Evolutionary conservation across 768 basidiomycete genomes (phyloP).

Genomic region (Rhizopogon vesiculosus): DNA sequence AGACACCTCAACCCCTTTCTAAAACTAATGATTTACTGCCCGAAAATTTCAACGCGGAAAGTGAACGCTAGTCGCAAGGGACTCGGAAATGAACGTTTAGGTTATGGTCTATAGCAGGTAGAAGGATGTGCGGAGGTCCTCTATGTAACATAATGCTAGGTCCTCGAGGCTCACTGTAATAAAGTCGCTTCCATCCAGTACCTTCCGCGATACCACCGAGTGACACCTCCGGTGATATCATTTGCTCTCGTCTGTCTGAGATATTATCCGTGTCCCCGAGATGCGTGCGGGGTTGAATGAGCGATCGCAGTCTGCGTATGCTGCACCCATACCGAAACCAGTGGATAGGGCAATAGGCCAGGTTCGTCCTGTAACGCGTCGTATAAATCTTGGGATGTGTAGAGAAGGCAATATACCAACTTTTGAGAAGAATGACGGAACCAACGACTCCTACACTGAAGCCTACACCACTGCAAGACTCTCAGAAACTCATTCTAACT

Average conservation of each 20-base stretch:
- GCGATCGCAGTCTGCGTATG: conserved; percentile 90
- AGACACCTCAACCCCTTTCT: neutral
- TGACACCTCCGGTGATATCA: neutral
- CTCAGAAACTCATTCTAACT: conserved; percentile 7
- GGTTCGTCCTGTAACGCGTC: conserved; percentile 61
- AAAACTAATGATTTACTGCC: conserved; percentile 4
- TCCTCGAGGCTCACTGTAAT: conserved; percentile 16
- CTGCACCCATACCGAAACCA: conserved; percentile 83
- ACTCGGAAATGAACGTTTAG: neutral
- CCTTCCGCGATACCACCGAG: neutral
- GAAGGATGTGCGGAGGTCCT: neutral
- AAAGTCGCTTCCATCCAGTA: conserved; percentile 12
- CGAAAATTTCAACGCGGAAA: conserved; percentile 1
- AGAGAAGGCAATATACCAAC: conserved; percentile 44
- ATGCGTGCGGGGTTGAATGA: conserved; percentile 89
- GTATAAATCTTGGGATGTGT: conserved; percentile 2
- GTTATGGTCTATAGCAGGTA: conserved; percentile 2
- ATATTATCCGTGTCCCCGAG: conserved; percentile 75
- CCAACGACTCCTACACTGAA: conserved; percentile 86
- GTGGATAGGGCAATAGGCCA: conserved; percentile 88
- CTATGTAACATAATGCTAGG: conserved; percentile 11
- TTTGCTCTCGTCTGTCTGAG: conserved; percentile 25
- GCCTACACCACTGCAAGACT: conserved; percentile 64
- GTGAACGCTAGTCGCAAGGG: neutral
- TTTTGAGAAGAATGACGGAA: conserved; percentile 87